Conservation (phyloP, 768 basidiomycete genomes). For the Lentinula sp. region DNA sequence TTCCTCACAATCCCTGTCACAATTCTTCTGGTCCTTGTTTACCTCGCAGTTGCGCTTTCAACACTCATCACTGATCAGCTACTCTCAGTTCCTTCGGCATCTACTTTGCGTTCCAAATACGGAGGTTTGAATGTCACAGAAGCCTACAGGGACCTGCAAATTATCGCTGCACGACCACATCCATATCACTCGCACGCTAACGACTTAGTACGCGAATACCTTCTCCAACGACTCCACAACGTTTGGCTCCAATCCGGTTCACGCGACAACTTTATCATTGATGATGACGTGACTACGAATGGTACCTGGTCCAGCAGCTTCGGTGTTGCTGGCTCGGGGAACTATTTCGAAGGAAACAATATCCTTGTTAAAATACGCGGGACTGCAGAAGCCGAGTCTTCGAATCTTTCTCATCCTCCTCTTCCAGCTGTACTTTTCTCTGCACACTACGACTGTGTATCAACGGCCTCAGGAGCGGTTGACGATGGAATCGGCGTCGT, state of each 20-base stretch:
- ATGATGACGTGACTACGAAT: slow-evolving; percentile 45
- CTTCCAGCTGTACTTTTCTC: slow-evolving; percentile 54
- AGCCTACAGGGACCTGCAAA: slow-evolving; percentile 55
- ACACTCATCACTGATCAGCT: slow-evolving; percentile 46
- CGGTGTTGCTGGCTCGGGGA: slow-evolving; percentile 4
- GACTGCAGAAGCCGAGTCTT: slow-evolving; percentile 6
- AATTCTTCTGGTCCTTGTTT: slow-evolving; percentile 39
- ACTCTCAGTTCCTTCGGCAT: slow-evolving; percentile 28
- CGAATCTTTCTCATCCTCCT: not conserved
- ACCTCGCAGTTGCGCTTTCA: slow-evolving; percentile 38
- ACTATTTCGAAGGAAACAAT: slow-evolving; percentile 52
- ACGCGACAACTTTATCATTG: slow-evolving; percentile 17
- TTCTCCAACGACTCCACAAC: slow-evolving; percentile 19
- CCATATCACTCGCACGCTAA: slow-evolving; percentile 78
- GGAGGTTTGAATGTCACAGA: slow-evolving; percentile 41
- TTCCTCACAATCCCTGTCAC: slow-evolving; percentile 40
- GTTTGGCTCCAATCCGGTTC: not conserved
- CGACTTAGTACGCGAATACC: slow-evolving; percentile 54
- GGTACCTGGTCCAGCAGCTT: slow-evolving; percentile 35
- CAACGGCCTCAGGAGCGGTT: slow-evolving; percentile 67
- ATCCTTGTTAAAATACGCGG: slow-evolving; percentile 37
- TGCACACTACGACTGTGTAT: slow-evolving; percentile 80
- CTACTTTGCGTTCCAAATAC: slow-evolving; percentile 21
- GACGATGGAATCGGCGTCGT: slow-evolving; percentile 75
- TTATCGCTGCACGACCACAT: slow-evolving; percentile 67